phyloP scores from a whole-genome alignment of 805 yeast species.

The Wickerhamiella sergipiensis region DNA sequence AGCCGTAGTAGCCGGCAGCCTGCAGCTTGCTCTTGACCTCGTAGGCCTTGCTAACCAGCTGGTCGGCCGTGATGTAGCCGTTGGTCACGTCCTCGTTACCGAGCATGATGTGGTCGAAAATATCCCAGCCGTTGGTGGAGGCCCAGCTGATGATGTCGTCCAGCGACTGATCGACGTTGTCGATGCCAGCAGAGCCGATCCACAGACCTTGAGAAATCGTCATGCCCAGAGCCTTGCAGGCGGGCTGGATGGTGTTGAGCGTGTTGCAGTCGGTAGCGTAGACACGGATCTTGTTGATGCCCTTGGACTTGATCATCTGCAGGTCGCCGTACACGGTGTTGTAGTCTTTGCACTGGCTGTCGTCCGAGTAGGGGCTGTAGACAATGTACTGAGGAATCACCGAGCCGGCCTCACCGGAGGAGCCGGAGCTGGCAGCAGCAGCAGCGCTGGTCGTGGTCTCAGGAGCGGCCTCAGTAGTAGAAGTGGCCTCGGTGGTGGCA shows the following conservation, averaged over 20 bases:
- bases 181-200: slow-evolving; percentile 51
- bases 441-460: slow-evolving; percentile 16
- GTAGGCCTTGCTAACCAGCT: slow-evolving; percentile 51
- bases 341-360: slow-evolving; percentile 51
- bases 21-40: slow-evolving; percentile 45
- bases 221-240: slow-evolving; percentile 44
- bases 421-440: slow-evolving; percentile 15
- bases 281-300: slow-evolving; percentile 54
- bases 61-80: slow-evolving; percentile 44
- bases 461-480: slow-evolving; percentile 17
- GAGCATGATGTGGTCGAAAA: slow-evolving; percentile 63
- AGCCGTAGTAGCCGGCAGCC: slow-evolving; percentile 64
- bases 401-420: slow-evolving; percentile 15
- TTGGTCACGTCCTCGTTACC: slow-evolving; percentile 80
- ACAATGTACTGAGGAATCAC: slow-evolving; percentile 23
- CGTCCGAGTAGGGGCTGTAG: slow-evolving; percentile 51
- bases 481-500: slow-evolving; percentile 9
- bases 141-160: slow-evolving; percentile 38
- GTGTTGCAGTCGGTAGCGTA: slow-evolving; percentile 83
- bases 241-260: slow-evolving; percentile 49
- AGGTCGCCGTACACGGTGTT: slow-evolving; percentile 46
- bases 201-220: slow-evolving; percentile 79
- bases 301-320: slow-evolving; percentile 39
- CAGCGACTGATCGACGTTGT: slow-evolving; percentile 53
- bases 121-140: slow-evolving; percentile 48